phyloP scores from a whole-genome alignment of 192 early-diverging fungal genomes.

The Spizellomyces punctatus region DNA sequence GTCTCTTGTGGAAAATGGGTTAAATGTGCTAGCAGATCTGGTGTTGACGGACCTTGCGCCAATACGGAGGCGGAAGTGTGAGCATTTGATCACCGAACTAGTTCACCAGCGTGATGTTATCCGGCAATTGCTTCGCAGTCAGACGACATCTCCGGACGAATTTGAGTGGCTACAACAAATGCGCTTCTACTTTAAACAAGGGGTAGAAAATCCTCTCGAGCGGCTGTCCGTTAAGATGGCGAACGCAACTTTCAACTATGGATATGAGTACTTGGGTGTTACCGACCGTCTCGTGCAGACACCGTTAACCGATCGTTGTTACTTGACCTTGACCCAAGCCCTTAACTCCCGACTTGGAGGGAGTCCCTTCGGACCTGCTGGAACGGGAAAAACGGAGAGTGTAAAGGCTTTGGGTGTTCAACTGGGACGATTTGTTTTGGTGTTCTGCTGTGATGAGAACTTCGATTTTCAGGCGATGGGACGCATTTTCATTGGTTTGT shows the following conservation, averaged over 20 bases:
- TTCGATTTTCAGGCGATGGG: conserved; percentile 99
- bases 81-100: conserved; percentile 97
- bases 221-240: conserved; percentile 87
- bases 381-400: conserved; percentile 99
- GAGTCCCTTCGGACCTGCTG: conserved; percentile 97
- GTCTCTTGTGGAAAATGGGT: conserved; percentile 64
- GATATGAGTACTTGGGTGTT: conserved; percentile 97
- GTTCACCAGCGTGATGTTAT: conserved; percentile 98
- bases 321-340: conserved; percentile 97
- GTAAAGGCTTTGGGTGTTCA: conserved; percentile 96
- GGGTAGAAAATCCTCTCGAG: conserved; percentile 65
- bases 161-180: conserved; percentile 97
- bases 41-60: conserved; percentile 85
- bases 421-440: conserved; percentile 95
- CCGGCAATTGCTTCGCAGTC: conserved; percentile 60
- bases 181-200: conserved; percentile 85
- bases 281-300: conserved; percentile 98
- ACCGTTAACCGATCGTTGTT: conserved; percentile 98
- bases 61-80: conserved; percentile 90
- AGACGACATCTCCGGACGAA: conserved; percentile 64
- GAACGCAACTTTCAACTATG: conserved; percentile 91
- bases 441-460: conserved; percentile 99
- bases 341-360: conserved; percentile 91
- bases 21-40: conserved; percentile 89
- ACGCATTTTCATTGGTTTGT: conserved; percentile 98